These are phyloP conservation scores for Euphorbia peplus DNA, from an alignment of 345 rosid genomes.

Conservation along the genomic window DNA sequence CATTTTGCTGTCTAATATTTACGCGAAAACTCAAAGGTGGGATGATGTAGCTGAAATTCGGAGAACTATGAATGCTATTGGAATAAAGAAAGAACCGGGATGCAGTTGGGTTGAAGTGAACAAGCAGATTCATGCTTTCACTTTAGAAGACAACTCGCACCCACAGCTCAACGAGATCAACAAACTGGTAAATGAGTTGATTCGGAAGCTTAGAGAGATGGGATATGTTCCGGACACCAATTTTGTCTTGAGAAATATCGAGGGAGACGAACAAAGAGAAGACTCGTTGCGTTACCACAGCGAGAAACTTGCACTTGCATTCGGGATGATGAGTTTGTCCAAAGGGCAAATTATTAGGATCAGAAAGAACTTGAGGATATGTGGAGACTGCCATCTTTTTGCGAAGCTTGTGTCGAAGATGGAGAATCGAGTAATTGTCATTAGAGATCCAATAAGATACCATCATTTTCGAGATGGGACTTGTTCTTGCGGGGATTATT, in stretches of 20 bases:
- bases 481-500: constrained; percentile 69
- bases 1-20: constrained; percentile 62
- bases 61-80: constrained; percentile 44
- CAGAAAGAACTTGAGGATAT: constrained; percentile 62
- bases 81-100: constrained; percentile 63
- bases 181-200: constrained; percentile 34
- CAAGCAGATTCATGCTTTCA: constrained; percentile 60
- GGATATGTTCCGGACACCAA: constrained; percentile 69
- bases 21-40: constrained; percentile 66
- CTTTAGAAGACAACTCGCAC: constrained; percentile 58
- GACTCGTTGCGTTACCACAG: constrained; percentile 61
- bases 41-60: constrained; percentile 48
- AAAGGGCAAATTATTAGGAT: constrained; percentile 48
- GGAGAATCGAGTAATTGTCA: constrained; percentile 48
- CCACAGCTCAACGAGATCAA: constrained; percentile 48
- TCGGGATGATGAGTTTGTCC: constrained; percentile 35
- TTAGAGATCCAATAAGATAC: constrained; percentile 61
- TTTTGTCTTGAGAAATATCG: constrained; percentile 63
- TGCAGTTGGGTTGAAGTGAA: constrained; percentile 74
- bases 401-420: constrained; percentile 50
- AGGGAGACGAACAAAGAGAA: constrained; percentile 70
- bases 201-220: constrained; percentile 34
- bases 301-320: constrained; percentile 60
- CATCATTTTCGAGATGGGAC: constrained; percentile 58
- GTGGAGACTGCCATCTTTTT: constrained; percentile 68